Evolutionary conservation across 768 basidiomycete genomes (phyloP), one percentile per base, ranked within the genome.

Genomic region (Suillus decipiens): DNA sequence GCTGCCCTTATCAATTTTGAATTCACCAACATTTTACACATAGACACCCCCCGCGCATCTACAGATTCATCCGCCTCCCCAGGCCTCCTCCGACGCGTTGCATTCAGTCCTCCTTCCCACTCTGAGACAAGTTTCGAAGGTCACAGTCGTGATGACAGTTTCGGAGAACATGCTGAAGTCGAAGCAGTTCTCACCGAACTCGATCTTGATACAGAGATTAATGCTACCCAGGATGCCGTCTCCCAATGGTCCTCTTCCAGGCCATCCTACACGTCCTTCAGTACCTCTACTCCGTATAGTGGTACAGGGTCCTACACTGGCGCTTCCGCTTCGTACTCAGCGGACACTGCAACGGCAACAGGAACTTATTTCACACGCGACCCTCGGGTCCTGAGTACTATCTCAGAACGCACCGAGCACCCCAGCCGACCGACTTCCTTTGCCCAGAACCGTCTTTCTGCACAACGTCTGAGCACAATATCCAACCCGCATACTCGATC

Each of bases 401-500:
- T 94, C 63, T 85, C 90, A 3, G 92, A 94, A 72, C 83, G 81
- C 53, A 92, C 89, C 1, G 92, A 94, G 75, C 86, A 89, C 2
- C 75, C 77, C 0, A 83, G 89, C 0, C 85, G 90, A 34, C 90
- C 90, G 0, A 69, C 73, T 6, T 84, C 84, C 4, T 71, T 76
- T 41, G 64, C 56, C 56, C 56, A 57, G 24, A 57, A 57, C 17
- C 56, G 56, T 42, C 56, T 57, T 28, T 57, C 56, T 57, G 39
- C 56, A 57, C 39, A 57, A 24, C 56, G 56, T 22, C 39, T 57
- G 12, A 41, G 56, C 56, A n/a, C 56, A 31, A 39, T 41, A 1
- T 57, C 55, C 5, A 56, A 39, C 1, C 78, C 78, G 12, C 72
- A 79, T 0, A 80, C 78, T 66, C 76, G 76, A 28, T 65, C 69